These are phyloP conservation scores for Butyriboletus appendiculatus DNA, from an alignment of 1,284 basidiomycete genomes.

Conservation along the genomic window DNA sequence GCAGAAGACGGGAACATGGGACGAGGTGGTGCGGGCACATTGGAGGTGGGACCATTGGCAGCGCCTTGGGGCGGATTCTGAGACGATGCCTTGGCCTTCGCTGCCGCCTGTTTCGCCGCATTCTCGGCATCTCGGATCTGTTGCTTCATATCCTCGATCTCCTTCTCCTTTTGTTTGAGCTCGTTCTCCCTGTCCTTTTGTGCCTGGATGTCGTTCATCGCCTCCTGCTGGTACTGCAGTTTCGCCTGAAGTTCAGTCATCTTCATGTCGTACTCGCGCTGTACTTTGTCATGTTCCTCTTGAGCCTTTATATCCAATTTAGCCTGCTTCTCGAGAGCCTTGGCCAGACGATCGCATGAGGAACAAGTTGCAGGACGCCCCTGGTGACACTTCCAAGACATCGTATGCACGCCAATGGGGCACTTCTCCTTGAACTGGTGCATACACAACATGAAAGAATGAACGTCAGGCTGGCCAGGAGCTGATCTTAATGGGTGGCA, in stretches of 20 bases:
- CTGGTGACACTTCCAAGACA: slow-evolving; percentile 39
- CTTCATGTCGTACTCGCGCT: slow-evolving; percentile 33
- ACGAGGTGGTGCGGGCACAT: slow-evolving; percentile 12
- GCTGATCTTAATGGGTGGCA: slow-evolving; percentile 43
- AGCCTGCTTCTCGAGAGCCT: slow-evolving; percentile 36
- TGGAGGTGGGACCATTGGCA: background rate
- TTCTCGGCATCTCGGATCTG: slow-evolving; percentile 13
- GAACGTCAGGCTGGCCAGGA: slow-evolving; percentile 41
- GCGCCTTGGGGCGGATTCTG: background rate
- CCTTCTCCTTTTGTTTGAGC: slow-evolving; percentile 35
- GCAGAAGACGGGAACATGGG: slow-evolving; percentile 35
- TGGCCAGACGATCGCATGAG: slow-evolving; percentile 33
- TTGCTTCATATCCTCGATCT: slow-evolving; percentile 30
- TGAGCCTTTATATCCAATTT: slow-evolving; percentile 33
- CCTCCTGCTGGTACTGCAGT: slow-evolving; percentile 30
- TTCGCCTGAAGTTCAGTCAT: slow-evolving; percentile 38
- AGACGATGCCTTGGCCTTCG: slow-evolving; percentile 2
- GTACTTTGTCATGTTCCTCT: slow-evolving; percentile 36
- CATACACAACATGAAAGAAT: slow-evolving; percentile 47
- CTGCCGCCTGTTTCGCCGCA: slow-evolving; percentile 18
- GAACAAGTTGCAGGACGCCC: slow-evolving; percentile 34
- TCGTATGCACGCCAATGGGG: slow-evolving; percentile 32
- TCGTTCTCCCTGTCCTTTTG: slow-evolving; percentile 32
- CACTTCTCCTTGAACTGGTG: slow-evolving; percentile 37
- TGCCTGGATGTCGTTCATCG: slow-evolving; percentile 29